These are phyloP conservation scores for Aspergillus pseudotamarii DNA, from an alignment of 2,329 filamentous ascomycete genomes.

Conservation along the genomic window DNA sequence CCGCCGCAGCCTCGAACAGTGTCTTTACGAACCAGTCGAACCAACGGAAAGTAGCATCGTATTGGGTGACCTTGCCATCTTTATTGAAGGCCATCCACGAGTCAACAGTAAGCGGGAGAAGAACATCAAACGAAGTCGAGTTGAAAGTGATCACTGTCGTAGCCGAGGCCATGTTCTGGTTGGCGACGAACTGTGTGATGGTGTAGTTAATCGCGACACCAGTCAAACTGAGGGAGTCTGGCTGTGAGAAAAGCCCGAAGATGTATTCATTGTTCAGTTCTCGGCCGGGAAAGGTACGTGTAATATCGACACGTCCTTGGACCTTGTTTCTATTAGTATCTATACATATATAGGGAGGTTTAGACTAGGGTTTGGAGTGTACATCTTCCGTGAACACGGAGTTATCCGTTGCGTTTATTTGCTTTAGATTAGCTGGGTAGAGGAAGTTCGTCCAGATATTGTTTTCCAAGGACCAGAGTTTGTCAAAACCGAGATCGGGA, in stretches of 20 bases:
- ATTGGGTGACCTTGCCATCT: conserved; percentile 27
- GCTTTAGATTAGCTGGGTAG: conserved; percentile 27
- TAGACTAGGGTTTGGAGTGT: not conserved
- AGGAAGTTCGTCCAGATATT: conserved; percentile 29
- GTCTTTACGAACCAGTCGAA: conserved; percentile 27
- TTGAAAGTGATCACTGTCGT: conserved; percentile 30
- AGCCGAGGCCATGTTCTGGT: conserved; percentile 24
- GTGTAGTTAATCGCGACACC: conserved; percentile 28
- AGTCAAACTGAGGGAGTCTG: conserved; percentile 20
- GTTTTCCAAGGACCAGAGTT: conserved; percentile 28
- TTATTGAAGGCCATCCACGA: conserved; percentile 29
- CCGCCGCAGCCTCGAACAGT: conserved; percentile 16
- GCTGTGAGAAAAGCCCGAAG: conserved; percentile 29
- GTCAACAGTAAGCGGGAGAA: conserved; percentile 28
- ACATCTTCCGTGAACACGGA: conserved; percentile 28
- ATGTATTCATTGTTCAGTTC: conserved; percentile 33
- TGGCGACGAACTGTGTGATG: conserved; percentile 29
- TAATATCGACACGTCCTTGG: conserved; percentile 31
- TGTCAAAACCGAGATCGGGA: conserved; percentile 20
- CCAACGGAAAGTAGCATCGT: conserved; percentile 31
- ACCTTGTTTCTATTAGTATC: conserved; percentile 17
- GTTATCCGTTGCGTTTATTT: conserved; percentile 24
- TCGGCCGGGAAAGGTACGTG: conserved; percentile 28
- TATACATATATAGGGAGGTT: not conserved
- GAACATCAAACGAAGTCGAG: conserved; percentile 23